Conservation (phyloP, 768 basidiomycete species). For the Tylopilus sp. region DNA sequence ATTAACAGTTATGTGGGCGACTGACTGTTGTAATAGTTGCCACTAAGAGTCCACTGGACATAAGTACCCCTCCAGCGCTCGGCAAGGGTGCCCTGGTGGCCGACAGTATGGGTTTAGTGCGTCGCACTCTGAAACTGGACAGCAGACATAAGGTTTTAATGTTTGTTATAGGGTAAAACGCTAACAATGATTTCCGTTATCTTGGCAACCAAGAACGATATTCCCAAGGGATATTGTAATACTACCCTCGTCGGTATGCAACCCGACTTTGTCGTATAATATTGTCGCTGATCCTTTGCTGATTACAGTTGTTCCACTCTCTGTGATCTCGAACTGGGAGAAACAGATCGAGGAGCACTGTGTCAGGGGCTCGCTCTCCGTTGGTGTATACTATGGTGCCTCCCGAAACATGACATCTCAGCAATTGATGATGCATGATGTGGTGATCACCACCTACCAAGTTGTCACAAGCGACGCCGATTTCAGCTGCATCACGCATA, state of each 20-base stretch:
- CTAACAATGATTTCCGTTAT: conserved; percentile 83
- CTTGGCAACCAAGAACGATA: conserved; percentile 69
- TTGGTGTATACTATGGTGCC: conserved; percentile 69
- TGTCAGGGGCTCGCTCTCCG: conserved; percentile 45
- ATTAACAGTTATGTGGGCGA: conserved; percentile 2
- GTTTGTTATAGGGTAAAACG: conserved; percentile 72
- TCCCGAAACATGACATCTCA: conserved; percentile 56
- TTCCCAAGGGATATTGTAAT: conserved; percentile 52
- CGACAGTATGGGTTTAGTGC: conserved; percentile 81
- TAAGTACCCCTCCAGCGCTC: conserved; percentile 48
- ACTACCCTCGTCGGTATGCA: conserved; percentile 75
- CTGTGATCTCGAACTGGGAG: conserved; percentile 86
- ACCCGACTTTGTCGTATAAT: neutral
- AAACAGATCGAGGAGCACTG: conserved; percentile 80
- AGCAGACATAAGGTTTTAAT: conserved; percentile 7
- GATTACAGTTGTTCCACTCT: conserved; percentile 69
- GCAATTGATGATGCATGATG: conserved; percentile 64
- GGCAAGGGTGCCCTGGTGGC: conserved; percentile 86
- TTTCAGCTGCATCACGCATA: conserved; percentile 6
- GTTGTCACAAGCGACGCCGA: conserved; percentile 57
- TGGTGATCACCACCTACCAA: conserved; percentile 85
- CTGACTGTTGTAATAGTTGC: conserved; percentile 49
- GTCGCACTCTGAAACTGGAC: neutral
- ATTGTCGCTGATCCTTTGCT: conserved; percentile 1
- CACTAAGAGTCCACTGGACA: conserved; percentile 73